A percentile compares a stretch with the other conserved stretches of the same genome.
Evolutionary conservation across 257 asterid species (phyloP).

Genomic region (Nicotiana tomentosiformis): DNA sequence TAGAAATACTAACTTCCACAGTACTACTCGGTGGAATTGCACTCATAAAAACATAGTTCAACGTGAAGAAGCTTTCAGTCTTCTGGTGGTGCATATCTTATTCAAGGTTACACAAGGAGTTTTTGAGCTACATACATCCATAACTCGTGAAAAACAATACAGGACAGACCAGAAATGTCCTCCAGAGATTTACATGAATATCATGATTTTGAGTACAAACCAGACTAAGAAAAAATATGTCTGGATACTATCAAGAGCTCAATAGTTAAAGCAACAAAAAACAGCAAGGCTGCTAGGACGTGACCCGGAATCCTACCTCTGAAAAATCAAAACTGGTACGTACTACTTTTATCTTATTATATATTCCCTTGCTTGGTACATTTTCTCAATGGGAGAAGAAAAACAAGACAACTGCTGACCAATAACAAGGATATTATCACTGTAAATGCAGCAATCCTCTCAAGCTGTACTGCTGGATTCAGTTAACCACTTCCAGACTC

Average conservation of each 20-base stretch:
- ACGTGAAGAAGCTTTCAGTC: not conserved
- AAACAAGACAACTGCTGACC: not conserved
- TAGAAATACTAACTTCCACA: no score
- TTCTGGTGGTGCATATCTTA: not conserved
- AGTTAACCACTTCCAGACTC: constrained; percentile 82
- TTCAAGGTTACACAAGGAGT: not conserved
- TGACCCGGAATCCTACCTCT: not conserved
- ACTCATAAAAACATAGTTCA: not conserved
- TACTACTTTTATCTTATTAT: constrained; percentile 5
- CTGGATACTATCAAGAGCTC: not conserved
- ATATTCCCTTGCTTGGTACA: not conserved
- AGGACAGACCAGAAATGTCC: not conserved
- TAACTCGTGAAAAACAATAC: not conserved
- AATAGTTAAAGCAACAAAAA: not conserved
- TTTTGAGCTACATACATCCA: not conserved
- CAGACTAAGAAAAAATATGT: constrained; percentile 7
- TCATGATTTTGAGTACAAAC: constrained; percentile 3
- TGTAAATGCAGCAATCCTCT: constrained; percentile 1
- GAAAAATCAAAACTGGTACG: constrained; percentile 20
- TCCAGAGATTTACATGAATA: not conserved
- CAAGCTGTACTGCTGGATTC: constrained; percentile 37
- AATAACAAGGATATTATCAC: not conserved
- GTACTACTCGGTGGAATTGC: not conserved
- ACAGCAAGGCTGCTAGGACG: not conserved
- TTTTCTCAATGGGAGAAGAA: not conserved